Percentiles rank a stretch among this genome's conserved stretches.
phyloP scores from a whole-genome alignment of 2,329 filamentous ascomycete genomes.

The Pyrenophora seminiperda region DNA sequence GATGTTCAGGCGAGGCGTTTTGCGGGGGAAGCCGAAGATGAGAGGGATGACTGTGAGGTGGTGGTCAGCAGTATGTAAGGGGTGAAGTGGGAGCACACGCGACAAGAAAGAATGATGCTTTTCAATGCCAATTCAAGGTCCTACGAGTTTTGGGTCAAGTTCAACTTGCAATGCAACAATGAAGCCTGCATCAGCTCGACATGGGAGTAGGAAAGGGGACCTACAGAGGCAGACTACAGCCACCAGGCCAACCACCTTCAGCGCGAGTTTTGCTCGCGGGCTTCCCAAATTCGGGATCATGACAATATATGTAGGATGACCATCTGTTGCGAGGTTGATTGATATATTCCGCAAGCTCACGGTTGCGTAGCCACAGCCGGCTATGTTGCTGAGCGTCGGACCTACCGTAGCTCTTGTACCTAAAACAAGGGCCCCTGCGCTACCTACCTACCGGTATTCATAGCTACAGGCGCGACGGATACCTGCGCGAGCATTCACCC shows the following conservation, averaged over 20 bases:
- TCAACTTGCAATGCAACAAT: not conserved
- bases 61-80: slow-evolving; percentile 4
- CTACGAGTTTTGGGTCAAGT: not conserved
- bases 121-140: not conserved
- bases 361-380: not conserved
- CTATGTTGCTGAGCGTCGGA: not conserved
- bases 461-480: not conserved
- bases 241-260: slow-evolving; percentile 8
- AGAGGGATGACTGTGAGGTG: slow-evolving; percentile 10
- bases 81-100: not conserved
- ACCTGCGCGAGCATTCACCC: no score
- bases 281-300: slow-evolving; percentile 11
- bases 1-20: slow-evolving; percentile 3
- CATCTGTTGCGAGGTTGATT: slow-evolving; percentile 5
- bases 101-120: not conserved
- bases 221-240: slow-evolving; percentile 8
- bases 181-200: no score
- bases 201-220: not conserved
- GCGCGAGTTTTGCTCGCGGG: not conserved
- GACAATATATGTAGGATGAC: not conserved
- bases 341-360: not conserved
- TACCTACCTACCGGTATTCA: no score
- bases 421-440: slow-evolving; percentile 5
- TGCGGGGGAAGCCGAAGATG: slow-evolving; percentile 6
- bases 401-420: no score